These are phyloP conservation scores for Omphalotus olearius DNA, from an alignment of 1,284 basidiomycete species.

Conservation along the genomic window DNA sequence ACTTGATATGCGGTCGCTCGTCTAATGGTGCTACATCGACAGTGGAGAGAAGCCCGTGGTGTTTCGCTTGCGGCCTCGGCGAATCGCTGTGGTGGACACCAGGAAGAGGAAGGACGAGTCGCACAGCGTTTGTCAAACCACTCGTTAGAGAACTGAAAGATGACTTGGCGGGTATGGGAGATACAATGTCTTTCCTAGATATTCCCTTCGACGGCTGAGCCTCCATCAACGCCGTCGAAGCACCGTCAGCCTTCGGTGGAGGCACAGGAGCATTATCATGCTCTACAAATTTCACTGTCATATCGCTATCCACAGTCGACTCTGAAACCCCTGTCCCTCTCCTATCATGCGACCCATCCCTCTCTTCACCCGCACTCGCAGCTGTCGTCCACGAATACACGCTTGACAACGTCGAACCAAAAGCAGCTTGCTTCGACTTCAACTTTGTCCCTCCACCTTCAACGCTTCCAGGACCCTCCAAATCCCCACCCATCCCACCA, in stretches of 20 bases:
- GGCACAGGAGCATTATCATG: constrained; percentile 11
- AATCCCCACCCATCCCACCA: constrained; percentile 37
- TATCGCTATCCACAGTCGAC: constrained; percentile 26
- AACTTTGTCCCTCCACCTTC: too few relatives aligned
- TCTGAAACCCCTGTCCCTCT: constrained; percentile 34
- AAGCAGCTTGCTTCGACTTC: constrained; percentile 2
- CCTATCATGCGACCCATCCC: constrained; percentile 35
- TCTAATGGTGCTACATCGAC: constrained; percentile 47
- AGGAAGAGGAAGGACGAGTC: constrained; percentile 37
- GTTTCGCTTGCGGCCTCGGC: constrained; percentile 30
- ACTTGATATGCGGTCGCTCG: constrained; percentile 74
- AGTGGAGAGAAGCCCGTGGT: constrained; percentile 41
- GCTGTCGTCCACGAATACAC: constrained; percentile 16
- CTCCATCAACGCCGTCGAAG: background rate
- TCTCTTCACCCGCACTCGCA: constrained; percentile 21
- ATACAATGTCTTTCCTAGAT: background rate
- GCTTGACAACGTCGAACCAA: constrained; percentile 18
- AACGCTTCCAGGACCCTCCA: constrained; percentile 28
- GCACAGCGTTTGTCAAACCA: constrained; percentile 53
- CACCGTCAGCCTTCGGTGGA: constrained; percentile 15
- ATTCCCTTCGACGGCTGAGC: background rate
- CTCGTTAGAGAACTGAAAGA: constrained; percentile 45
- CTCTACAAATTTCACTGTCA: too few relatives aligned
- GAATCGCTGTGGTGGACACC: constrained; percentile 14
- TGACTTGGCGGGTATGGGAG: constrained; percentile 24